phyloP scores from a whole-genome alignment of 495 filamentous ascomycete species.

The Eremomyces bilateralis region DNA sequence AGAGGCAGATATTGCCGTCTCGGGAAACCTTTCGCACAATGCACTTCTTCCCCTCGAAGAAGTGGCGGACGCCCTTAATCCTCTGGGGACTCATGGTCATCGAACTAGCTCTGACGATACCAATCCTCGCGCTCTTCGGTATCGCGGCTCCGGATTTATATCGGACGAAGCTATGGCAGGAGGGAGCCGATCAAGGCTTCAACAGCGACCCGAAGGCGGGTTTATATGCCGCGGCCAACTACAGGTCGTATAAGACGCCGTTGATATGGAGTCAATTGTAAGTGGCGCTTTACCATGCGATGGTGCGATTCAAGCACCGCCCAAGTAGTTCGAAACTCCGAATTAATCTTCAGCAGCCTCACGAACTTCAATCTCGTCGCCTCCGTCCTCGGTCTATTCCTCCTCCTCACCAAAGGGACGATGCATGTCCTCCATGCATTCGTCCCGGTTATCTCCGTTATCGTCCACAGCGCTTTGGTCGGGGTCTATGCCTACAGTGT shows the following conservation, averaged over 20 bases:
- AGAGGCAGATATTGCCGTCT: too few species aligned
- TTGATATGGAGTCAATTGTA: slow-evolving; percentile 72
- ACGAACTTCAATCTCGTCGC: slow-evolving; percentile 69
- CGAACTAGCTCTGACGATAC: slow-evolving; percentile 49
- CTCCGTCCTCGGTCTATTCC: slow-evolving; percentile 49
- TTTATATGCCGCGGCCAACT: slow-evolving; percentile 59
- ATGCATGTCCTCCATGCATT: slow-evolving; percentile 51
- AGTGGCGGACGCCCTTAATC: slow-evolving; percentile 43
- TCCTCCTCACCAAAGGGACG: slow-evolving; percentile 41
- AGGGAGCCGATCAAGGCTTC: slow-evolving; percentile 58
- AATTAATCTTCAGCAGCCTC: slow-evolving; percentile 30
- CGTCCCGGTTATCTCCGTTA: slow-evolving; percentile 40
- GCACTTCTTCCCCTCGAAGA: slow-evolving; percentile 18
- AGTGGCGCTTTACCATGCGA: too few species aligned
- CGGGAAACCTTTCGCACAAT: too few species aligned
- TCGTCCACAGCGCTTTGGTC: slow-evolving; percentile 34
- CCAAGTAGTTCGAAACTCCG: neutral
- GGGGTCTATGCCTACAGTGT: slow-evolving; percentile 45
- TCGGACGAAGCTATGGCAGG: slow-evolving; percentile 58
- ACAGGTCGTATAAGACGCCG: slow-evolving; percentile 39
- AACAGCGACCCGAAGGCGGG: slow-evolving; percentile 58
- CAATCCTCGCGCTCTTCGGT: slow-evolving; percentile 55
- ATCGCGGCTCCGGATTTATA: slow-evolving; percentile 64
- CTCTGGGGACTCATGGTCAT: slow-evolving; percentile 42
- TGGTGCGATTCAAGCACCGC: slow-evolving; percentile 1